Percentiles rank a stretch among this genome's conserved stretches.
These are phyloP conservation scores for Umbelopsis ramanniana DNA, from an alignment of 192 early-diverging fungal genomes.

Conservation along the genomic window DNA sequence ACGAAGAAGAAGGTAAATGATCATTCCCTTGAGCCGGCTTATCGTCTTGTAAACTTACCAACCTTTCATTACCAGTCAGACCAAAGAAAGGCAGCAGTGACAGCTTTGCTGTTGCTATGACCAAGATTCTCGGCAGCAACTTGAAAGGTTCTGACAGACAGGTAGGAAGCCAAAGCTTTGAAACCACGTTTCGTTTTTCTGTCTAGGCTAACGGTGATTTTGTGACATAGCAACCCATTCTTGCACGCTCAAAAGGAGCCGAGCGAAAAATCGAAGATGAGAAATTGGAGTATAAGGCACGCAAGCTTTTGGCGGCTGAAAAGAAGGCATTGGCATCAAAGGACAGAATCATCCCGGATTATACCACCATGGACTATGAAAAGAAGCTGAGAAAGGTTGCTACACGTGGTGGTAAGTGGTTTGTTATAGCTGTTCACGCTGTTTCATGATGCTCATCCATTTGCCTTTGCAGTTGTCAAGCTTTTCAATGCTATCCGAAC, in stretches of 20 bases:
- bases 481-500: slow-evolving; percentile 93
- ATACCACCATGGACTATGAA: slow-evolving; percentile 83
- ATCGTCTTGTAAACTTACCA: background rate
- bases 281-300: slow-evolving; percentile 83
- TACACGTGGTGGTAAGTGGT: slow-evolving; percentile 78
- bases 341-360: slow-evolving; percentile 77
- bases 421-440: background rate
- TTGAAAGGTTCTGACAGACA: slow-evolving; percentile 47
- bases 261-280: slow-evolving; percentile 86
- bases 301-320: slow-evolving; percentile 73
- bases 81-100: slow-evolving; percentile 55
- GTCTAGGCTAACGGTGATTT: background rate
- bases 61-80: slow-evolving; percentile 26
- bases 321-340: slow-evolving; percentile 66
- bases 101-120: slow-evolving; percentile 71
- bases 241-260: slow-evolving; percentile 79
- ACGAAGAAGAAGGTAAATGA: slow-evolving; percentile 26
- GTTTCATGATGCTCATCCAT: no score
- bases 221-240: slow-evolving; percentile 68
- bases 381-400: slow-evolving; percentile 89
- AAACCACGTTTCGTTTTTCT: background rate
- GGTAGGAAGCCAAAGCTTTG: slow-evolving; percentile 21
- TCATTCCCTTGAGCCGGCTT: background rate
- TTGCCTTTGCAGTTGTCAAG: slow-evolving; percentile 70
- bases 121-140: slow-evolving; percentile 63